Conservation (phyloP, 305 asterid genomes). For the Fraxinus albicans region DNA sequence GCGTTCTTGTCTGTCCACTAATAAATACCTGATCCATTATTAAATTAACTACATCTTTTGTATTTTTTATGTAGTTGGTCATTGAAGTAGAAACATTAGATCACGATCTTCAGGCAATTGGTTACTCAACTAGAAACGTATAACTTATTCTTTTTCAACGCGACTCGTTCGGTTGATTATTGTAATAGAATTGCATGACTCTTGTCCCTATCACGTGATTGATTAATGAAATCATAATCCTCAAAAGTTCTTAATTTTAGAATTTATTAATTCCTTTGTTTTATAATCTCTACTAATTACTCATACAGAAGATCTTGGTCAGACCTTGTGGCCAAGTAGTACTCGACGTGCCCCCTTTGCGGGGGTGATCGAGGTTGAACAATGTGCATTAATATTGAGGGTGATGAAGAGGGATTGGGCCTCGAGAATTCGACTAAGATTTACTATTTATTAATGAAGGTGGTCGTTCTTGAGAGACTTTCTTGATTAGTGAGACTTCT, state of each 20-base stretch:
- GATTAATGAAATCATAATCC: background rate
- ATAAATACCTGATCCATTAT: background rate
- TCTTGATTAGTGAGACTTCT: background rate
- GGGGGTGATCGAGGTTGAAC: background rate
- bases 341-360: background rate
- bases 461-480: background rate
- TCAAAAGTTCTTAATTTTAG: background rate
- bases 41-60: background rate
- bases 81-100: background rate
- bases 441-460: background rate
- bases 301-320: background rate
- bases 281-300: background rate
- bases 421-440: background rate
- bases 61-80: background rate
- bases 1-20: background rate
- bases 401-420: background rate
- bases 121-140: background rate
- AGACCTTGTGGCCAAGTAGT: background rate
- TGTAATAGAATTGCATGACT: background rate
- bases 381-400: background rate
- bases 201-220: background rate
- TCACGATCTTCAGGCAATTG: background rate
- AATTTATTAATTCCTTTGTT: background rate
- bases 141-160: background rate
- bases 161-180: background rate